Evolutionary conservation across 306 rosid genomes (phyloP).

Genomic region (Lathyrus oleraceus): DNA sequence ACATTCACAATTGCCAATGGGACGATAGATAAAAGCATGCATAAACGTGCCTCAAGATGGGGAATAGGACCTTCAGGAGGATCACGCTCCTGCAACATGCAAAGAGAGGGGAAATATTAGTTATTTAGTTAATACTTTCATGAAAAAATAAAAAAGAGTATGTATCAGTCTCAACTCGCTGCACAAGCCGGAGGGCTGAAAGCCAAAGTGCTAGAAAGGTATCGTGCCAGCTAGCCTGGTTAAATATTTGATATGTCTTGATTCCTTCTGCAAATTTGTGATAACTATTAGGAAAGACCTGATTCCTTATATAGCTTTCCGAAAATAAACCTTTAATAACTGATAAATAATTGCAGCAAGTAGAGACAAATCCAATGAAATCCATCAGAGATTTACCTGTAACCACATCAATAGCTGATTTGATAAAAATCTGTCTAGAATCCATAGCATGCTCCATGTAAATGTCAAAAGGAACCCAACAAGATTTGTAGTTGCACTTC

Average conservation of each 20-base stretch:
- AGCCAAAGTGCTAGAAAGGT: constrained; percentile 84
- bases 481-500: constrained; percentile 46
- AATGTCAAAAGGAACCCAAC: constrained; percentile 74
- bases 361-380: constrained; percentile 32
- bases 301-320: constrained; percentile 32
- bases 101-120: constrained; percentile 27
- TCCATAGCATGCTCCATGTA: constrained; percentile 81
- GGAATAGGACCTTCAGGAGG: constrained; percentile 84
- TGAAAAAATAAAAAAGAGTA: constrained; percentile 29
- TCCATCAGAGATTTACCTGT: constrained; percentile 49
- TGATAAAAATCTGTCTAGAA: constrained; percentile 64
- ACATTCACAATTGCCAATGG: constrained; percentile 68
- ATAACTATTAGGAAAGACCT: constrained; percentile 34
- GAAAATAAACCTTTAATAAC: constrained; percentile 16
- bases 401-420: constrained; percentile 62
- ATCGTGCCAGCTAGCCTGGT: constrained; percentile 88
- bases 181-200: constrained; percentile 89
- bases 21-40: constrained; percentile 64
- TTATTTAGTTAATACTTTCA: constrained; percentile 17
- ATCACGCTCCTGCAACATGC: constrained; percentile 69
- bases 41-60: constrained; percentile 73
- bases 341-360: constrained; percentile 16
- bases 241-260: constrained; percentile 61
- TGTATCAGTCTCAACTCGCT: constrained; percentile 67
- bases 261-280: constrained; percentile 62